Conservation (phyloP, 495 filamentous ascomycete genomes). For the Tuber melanosporum region DNA sequence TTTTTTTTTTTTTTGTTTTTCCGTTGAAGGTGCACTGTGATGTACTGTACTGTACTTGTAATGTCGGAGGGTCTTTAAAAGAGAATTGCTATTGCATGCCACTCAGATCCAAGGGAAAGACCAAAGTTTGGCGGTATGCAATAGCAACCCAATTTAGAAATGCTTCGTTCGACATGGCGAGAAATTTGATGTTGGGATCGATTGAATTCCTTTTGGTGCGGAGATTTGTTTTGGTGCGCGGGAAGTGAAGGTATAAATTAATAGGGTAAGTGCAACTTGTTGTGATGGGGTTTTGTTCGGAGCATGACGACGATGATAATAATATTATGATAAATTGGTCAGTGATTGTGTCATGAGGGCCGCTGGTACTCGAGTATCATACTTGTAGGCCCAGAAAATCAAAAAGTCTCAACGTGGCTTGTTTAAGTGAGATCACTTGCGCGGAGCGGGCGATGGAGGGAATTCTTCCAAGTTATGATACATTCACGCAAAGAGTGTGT, state of each 20-base stretch:
- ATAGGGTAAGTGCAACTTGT: background rate
- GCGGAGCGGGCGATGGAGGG: no score
- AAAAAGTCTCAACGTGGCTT: background rate
- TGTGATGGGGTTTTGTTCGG: background rate
- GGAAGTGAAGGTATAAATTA: background rate
- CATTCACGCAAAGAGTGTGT: no score
- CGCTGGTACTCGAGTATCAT: no score
- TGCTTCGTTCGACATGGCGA: background rate
- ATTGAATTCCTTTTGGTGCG: background rate
- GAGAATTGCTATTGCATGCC: background rate
- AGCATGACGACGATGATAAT: background rate
- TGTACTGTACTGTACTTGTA: background rate
- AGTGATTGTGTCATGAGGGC: background rate
- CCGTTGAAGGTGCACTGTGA: background rate
- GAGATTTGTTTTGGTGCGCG: background rate
- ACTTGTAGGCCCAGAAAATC: no score
- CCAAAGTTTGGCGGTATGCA: background rate
- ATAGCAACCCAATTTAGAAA: no score
- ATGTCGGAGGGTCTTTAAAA: background rate
- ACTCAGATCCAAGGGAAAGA: background rate
- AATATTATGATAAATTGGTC: background rate
- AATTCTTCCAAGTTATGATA: no score
- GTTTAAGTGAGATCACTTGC: background rate
- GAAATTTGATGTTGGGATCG: background rate
- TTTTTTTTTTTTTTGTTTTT: background rate